Conservation (phyloP, 306 rosid species). For the Cajanus cajan region DNA sequence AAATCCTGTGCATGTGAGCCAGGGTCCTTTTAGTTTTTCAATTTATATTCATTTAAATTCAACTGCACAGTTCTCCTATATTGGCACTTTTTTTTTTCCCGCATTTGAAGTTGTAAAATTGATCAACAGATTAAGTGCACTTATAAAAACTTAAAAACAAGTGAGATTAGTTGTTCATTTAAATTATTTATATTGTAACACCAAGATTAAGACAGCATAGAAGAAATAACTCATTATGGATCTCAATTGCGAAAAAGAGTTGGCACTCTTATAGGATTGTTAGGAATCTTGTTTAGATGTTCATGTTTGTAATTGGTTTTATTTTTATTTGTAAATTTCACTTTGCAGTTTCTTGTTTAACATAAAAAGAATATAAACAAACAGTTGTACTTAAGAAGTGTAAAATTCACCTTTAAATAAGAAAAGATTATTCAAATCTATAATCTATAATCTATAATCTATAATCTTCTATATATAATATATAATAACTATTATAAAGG, state of each 20-base stretch:
- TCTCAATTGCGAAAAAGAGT: neutral
- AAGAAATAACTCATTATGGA: neutral
- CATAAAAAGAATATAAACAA: too few relatives aligned
- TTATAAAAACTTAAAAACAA: neutral
- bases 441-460: too few relatives aligned
- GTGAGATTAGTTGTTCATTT: neutral
- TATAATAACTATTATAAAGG: too few relatives aligned
- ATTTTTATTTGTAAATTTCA: neutral
- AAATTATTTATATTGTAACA: neutral
- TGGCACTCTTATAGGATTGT: neutral
- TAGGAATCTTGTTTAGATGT: neutral
- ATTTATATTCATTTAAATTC: neutral
- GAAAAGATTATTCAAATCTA: too few relatives aligned
- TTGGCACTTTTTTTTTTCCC: conserved; percentile 1
- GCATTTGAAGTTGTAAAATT: conserved; percentile 18
- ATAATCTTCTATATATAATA: too few relatives aligned
- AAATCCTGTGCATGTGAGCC: neutral
- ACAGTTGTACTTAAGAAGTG: too few relatives aligned
- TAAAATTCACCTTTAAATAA: too few relatives aligned
- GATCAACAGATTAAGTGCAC: neutral
- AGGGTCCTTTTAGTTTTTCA: neutral
- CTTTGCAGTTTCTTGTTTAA: too few relatives aligned
- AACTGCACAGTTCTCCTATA: neutral
- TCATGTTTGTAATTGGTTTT: neutral
- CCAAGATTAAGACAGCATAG: neutral